Base-by-base conservation (phyloP, 805 yeast species). In the Zygoascus flipseniorum region DNA sequence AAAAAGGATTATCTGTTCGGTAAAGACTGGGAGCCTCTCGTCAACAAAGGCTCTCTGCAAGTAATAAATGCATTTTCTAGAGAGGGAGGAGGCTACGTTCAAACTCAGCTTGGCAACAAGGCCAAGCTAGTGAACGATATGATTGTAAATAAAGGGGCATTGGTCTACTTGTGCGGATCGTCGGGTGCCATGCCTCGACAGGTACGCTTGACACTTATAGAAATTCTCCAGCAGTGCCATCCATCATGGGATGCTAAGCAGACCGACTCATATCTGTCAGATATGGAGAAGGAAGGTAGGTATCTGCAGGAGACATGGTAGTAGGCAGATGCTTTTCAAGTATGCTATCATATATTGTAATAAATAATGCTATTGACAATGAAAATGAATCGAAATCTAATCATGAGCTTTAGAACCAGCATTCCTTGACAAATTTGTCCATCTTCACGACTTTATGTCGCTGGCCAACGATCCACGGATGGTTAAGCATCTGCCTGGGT, bases 141-240 rank as follows among this genome's bases (percentile, higher is more conserved):
- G 51, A 62, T 90, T 4, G 65, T 79, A 1, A 71, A 81, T 13
- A 59, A 78, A 44, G 65, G 73, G n/a, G 95, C 86, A 0, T 67
- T 78, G 0, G 70, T 93, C 5, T 89, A 83, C 64, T 73, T 93
- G 5, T 92, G 99, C 73, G 99, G 99, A 0, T 83, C 96, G 14
- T 82, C 95, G 26, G 98, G 99, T 0, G 80, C 80, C 58, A 93
- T 93, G 99, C 99, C 99, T 0, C 75, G 79, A 20, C 89, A 83
- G 68, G 93, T 92, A 1, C 73, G 96, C 54, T 69, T 86, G n/a
- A 92, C 97, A 0, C 65, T 93, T 28, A 80, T 78, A 39, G 84
- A 79, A 14, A 79, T 86, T 13, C 74, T 74, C 3, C 72, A 72
- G 10, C 73, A 70, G 32, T 80, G 86, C 0, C 73, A 72, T 23